phyloP scores from a whole-genome alignment of 805 yeast genomes.

The Hanseniaspora singularis region DNA sequence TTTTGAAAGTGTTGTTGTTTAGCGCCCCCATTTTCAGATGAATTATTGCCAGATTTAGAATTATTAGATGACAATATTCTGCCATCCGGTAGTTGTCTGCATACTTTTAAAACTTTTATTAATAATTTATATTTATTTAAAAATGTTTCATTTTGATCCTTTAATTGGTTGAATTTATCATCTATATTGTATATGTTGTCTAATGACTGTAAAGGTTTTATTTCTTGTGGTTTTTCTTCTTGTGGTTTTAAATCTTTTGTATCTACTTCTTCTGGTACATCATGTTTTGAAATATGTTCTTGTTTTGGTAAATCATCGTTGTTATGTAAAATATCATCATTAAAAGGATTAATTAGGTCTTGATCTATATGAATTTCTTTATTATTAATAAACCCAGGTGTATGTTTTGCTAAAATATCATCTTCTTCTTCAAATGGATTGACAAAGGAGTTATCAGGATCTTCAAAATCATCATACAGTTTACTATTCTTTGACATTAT shows the following conservation, averaged over 20 bases:
- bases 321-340: too few species aligned
- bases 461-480: conserved; percentile 25
- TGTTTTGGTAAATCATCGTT: too few species aligned
- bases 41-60: background rate
- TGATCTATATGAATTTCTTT: too few species aligned
- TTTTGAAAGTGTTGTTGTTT: background rate
- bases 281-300: too few species aligned
- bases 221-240: background rate
- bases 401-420: conserved; percentile 10
- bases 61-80: conserved; percentile 5
- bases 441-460: conserved; percentile 38
- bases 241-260: too few species aligned
- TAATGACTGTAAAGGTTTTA: background rate
- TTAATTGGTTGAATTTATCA: conserved; percentile 18
- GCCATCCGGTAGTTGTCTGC: conserved; percentile 19
- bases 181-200: background rate
- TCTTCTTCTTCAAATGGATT: conserved; percentile 11
- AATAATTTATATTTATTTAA: conserved; percentile 32
- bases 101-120: conserved; percentile 44
- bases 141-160: conserved; percentile 6
- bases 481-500: conserved; percentile 27
- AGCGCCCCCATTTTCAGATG: too few species aligned
- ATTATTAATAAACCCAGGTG: conserved; percentile 1
- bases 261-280: too few species aligned
- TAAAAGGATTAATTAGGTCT: too few species aligned